Conservation (phyloP, 2,329 filamentous ascomycete genomes). For the Waltergamsia citrina region DNA sequence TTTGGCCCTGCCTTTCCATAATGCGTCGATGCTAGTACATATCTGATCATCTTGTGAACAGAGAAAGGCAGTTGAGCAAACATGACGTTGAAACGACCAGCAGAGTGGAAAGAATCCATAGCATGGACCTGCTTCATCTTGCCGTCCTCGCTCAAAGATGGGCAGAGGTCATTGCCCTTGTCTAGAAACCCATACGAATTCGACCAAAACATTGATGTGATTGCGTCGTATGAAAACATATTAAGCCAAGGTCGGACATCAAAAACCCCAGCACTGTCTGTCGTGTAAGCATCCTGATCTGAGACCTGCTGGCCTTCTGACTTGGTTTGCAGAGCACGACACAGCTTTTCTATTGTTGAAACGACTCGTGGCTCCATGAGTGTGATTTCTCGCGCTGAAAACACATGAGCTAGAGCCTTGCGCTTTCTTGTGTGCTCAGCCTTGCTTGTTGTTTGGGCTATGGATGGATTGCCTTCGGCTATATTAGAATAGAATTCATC, state of each 20-base stretch:
- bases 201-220: slow-evolving; percentile 4
- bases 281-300: slow-evolving; percentile 1
- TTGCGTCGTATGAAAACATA: slow-evolving; percentile 7
- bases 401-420: slow-evolving; percentile 2
- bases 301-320: slow-evolving; percentile 1
- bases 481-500: slow-evolving; percentile 8
- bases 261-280: slow-evolving; percentile 1
- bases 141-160: not conserved
- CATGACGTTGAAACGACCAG: not conserved
- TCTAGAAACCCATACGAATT: slow-evolving; percentile 3
- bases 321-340: slow-evolving; percentile 1
- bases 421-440: slow-evolving; percentile 4
- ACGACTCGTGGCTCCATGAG: slow-evolving; percentile 5
- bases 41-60: not conserved
- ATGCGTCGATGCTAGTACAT: slow-evolving; percentile 1
- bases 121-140: slow-evolving; percentile 1
- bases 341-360: slow-evolving; percentile 1
- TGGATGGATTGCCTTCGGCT: slow-evolving; percentile 1
- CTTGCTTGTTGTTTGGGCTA: slow-evolving; percentile 3
- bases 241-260: slow-evolving; percentile 6
- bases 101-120: slow-evolving; percentile 4
- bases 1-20: slow-evolving; percentile 1
- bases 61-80: not conserved
- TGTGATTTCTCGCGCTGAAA: slow-evolving; percentile 3
- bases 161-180: slow-evolving; percentile 2